phyloP scores from a whole-genome alignment of 1,139 yeast species.

The Scheffersomyces segobiensis region DNA sequence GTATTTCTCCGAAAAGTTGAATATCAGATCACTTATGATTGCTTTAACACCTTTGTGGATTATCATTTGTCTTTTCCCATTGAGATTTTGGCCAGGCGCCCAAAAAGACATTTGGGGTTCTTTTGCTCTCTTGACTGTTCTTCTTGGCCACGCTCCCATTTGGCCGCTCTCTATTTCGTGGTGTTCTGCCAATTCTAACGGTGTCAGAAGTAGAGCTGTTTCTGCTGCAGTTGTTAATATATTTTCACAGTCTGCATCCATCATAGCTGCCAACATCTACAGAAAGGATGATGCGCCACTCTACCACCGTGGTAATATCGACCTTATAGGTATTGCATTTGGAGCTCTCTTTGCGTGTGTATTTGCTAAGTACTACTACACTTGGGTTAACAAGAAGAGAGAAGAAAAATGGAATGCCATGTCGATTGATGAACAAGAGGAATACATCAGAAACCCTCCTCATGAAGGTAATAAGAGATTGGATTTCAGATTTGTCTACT shows the following conservation, averaged over 20 bases:
- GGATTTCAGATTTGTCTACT: slow-evolving; percentile 17
- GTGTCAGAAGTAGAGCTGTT: slow-evolving; percentile 22
- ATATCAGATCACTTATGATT: slow-evolving; percentile 30
- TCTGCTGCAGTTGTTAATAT: slow-evolving; percentile 25
- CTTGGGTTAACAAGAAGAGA: slow-evolving; percentile 13
- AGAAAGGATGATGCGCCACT: slow-evolving; percentile 27
- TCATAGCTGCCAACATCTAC: slow-evolving; percentile 23
- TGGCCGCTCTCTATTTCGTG: slow-evolving; percentile 22
- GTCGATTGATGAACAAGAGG: slow-evolving; percentile 13
- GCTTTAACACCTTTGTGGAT: slow-evolving; percentile 19
- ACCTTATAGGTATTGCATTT: slow-evolving; percentile 21
- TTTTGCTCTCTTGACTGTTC: slow-evolving; percentile 16
- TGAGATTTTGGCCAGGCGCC: slow-evolving; percentile 21
- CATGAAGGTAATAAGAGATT: slow-evolving; percentile 20
- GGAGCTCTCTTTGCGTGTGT: slow-evolving; percentile 15
- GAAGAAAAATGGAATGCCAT: slow-evolving; percentile 13
- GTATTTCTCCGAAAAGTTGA: slow-evolving; percentile 39
- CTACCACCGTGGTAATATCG: slow-evolving; percentile 26
- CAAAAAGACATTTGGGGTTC: slow-evolving; percentile 22
- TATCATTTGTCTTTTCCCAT: slow-evolving; percentile 14
- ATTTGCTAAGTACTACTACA: slow-evolving; percentile 14
- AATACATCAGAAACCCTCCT: slow-evolving; percentile 9
- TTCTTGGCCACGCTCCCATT: slow-evolving; percentile 18
- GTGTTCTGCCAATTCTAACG: slow-evolving; percentile 21
- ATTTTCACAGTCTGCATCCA: slow-evolving; percentile 19